Conservation (phyloP, 208 protist species). For the Hexamita inflata region DNA sequence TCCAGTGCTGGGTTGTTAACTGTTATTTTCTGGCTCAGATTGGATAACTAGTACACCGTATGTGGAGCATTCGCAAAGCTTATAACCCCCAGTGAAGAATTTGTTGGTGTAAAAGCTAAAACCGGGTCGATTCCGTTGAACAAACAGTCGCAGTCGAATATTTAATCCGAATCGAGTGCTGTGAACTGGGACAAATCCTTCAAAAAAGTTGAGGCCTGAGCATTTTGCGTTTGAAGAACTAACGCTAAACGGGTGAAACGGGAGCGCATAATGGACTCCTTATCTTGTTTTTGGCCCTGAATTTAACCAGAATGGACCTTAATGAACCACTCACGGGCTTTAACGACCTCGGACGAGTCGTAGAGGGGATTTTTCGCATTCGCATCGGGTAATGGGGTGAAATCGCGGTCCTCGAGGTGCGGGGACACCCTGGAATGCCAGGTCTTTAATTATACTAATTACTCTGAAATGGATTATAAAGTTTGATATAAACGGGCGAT, state of each 20-base stretch:
- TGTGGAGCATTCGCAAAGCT: background rate
- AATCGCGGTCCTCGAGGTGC: background rate
- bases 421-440: background rate
- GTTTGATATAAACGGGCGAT: background rate
- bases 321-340: background rate
- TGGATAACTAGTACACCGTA: background rate
- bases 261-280: no score
- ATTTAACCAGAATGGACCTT: no score
- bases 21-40: background rate
- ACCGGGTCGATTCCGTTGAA: slow-evolving; percentile 15
- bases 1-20: background rate
- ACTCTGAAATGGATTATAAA: background rate
- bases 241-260: no score
- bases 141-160: background rate
- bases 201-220: no score
- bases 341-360: background rate
- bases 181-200: background rate
- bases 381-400: slow-evolving; percentile 13
- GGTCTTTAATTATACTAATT: background rate
- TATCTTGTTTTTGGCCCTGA: no score
- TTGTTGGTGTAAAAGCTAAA: background rate
- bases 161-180: background rate
- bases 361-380: background rate
- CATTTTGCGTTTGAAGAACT: no score
- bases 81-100: background rate